Conservation (phyloP, 2,329 filamentous ascomycete species). For the Diaporthe eres region DNA sequence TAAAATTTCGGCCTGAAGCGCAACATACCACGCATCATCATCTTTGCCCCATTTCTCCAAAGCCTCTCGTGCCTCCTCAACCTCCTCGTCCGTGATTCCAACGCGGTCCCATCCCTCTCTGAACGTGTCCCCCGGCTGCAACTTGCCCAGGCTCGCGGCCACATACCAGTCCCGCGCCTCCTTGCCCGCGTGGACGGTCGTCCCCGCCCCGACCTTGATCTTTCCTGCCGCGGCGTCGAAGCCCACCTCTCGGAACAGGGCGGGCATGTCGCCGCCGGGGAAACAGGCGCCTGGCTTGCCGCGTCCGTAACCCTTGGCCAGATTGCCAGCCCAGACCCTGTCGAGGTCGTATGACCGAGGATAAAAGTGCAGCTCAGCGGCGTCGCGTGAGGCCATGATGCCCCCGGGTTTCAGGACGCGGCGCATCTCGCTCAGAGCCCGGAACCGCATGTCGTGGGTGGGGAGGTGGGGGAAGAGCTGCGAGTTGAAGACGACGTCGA, state of each 20-base stretch:
- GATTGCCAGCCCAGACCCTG: background rate
- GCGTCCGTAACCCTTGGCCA: background rate
- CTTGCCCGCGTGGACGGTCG: conserved; percentile 47
- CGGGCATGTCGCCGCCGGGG: conserved; percentile 28
- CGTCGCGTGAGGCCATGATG: conserved; percentile 50
- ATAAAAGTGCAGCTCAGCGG: conserved; percentile 41
- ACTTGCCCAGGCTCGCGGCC: conserved; percentile 46
- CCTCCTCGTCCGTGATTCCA: conserved; percentile 54
- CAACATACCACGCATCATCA: conserved; percentile 55
- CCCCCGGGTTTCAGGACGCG: conserved; percentile 50
- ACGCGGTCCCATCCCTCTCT: conserved; percentile 53
- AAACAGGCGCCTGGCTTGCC: background rate
- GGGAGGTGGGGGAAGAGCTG: conserved; percentile 49
- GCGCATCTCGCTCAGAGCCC: conserved; percentile 49
- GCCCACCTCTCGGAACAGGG: conserved; percentile 17
- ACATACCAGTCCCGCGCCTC: conserved; percentile 50
- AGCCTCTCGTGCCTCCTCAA: conserved; percentile 50
- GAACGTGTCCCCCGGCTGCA: conserved; percentile 43
- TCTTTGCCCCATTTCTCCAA: conserved; percentile 52
- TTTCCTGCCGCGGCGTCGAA: conserved; percentile 45
- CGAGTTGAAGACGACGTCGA: conserved; percentile 50
- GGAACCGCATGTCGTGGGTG: conserved; percentile 40
- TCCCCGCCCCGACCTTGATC: conserved; percentile 49
- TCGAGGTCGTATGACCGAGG: background rate
- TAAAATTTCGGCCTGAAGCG: conserved; percentile 55